These are phyloP conservation scores for Rhizophagus clarus DNA, from an alignment of 192 early-diverging fungal species.

Conservation along the genomic window DNA sequence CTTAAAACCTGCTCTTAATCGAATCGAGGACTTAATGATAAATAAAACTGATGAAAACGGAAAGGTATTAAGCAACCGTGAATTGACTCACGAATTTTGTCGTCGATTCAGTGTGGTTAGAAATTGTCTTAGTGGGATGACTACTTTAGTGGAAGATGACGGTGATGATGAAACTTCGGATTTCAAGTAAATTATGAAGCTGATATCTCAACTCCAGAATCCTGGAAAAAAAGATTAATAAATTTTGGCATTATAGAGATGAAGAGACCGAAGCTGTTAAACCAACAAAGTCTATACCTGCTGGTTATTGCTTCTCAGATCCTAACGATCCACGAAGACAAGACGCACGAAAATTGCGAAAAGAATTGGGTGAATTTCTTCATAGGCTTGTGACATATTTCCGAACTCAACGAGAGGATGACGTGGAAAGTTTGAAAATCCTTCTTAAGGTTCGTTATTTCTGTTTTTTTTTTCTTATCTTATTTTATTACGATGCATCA, in stretches of 20 bases:
- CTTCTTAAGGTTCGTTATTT: conserved; percentile 56
- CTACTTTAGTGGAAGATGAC: conserved; percentile 56
- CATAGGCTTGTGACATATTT: conserved; percentile 56
- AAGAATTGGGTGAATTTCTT: conserved; percentile 53
- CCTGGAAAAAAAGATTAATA: conserved; percentile 2
- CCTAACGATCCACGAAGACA: conserved; percentile 49
- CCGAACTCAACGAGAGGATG: conserved; percentile 62
- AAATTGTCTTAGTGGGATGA: conserved; percentile 57
- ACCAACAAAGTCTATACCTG: conserved; percentile 47
- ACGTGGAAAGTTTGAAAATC: conserved; percentile 74
- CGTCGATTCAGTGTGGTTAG: conserved; percentile 50
- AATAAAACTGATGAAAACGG: conserved; percentile 36
- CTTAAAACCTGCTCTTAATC: conserved; percentile 44
- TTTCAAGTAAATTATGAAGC: conserved; percentile 39
- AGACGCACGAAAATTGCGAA: conserved; percentile 53
- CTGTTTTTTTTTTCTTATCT: not conserved
- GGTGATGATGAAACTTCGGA: conserved; percentile 43
- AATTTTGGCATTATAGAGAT: conserved; percentile 35
- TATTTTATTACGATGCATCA: not conserved
- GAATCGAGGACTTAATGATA: conserved; percentile 48
- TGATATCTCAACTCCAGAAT: conserved; percentile 14
- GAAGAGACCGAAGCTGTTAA: conserved; percentile 44
- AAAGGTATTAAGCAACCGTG: conserved; percentile 37
- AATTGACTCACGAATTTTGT: conserved; percentile 55
- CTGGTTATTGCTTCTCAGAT: conserved; percentile 73